Evolutionary conservation across 768 basidiomycete species (phyloP).

Genomic region (Hygrophoropsis aurantiaca): DNA sequence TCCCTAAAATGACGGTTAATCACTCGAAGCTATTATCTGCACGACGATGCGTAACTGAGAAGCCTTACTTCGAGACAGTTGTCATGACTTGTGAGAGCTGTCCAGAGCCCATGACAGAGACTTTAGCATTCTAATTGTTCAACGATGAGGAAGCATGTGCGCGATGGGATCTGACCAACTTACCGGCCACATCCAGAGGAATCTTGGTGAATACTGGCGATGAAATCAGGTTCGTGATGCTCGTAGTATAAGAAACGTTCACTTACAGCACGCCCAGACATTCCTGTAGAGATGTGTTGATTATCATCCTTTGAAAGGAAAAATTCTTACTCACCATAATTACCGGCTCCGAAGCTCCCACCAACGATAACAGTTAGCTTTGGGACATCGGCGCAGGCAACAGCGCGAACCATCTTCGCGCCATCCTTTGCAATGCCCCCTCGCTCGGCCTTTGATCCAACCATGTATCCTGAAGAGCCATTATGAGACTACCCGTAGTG

Average conservation of each 20-base stretch:
- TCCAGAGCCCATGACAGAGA: constrained; percentile 93
- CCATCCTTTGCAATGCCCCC: constrained; percentile 94
- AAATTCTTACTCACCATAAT: constrained; percentile 65
- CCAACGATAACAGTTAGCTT: constrained; percentile 93
- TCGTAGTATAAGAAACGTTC: neutral
- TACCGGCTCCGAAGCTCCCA: constrained; percentile 93
- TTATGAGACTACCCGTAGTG: constrained; percentile 2
- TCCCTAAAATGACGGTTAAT: constrained; percentile 48
- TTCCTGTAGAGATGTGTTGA: constrained; percentile 48
- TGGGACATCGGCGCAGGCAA: constrained; percentile 91
- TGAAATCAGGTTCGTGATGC: neutral
- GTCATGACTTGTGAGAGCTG: constrained; percentile 94
- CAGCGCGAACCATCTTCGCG: constrained; percentile 96
- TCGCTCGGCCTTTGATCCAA: constrained; percentile 91
- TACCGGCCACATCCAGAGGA: constrained; percentile 99
- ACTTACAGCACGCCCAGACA: constrained; percentile 90
- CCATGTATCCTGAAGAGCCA: constrained; percentile 75
- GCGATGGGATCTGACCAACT: constrained; percentile 24
- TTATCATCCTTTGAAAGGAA: constrained; percentile 11
- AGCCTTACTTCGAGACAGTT: constrained; percentile 73
- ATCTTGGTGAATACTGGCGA: constrained; percentile 83
- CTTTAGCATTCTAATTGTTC: constrained; percentile 72
- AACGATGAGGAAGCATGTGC: constrained; percentile 5
- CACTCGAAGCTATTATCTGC: neutral
- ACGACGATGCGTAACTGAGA: constrained; percentile 4